Evolutionary conservation across 2,329 filamentous ascomycete genomes (phyloP), one percentile per base, ranked within the genome.

Genomic region (Leptographium lundbergii): DNA sequence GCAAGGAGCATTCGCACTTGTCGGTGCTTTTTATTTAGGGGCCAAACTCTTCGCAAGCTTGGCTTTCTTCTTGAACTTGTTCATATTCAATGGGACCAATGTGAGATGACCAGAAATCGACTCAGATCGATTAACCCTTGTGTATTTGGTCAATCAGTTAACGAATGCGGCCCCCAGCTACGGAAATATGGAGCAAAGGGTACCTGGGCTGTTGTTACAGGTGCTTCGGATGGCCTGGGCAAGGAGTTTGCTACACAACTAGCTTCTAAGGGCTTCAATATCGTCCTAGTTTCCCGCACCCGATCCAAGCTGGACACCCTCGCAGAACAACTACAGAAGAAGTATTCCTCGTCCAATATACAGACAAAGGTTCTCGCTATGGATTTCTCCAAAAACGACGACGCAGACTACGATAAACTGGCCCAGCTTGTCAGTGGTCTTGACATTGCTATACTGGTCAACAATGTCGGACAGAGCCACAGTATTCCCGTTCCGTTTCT

Each of bases 381-480:
- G 89, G 94, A 99, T 76, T 99, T 94, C 72, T 79, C 89, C 9
- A 76, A 83, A 68, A 87, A 96, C 72, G 77, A 85, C 64, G 85
- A 94, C 63, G 76, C 78, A 59, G 91, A 97, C 74, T 97, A 94
- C 75, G 81, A 83, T 59, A 80, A 81, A 54, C 78, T 99, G 55
- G 81, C 83, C 64, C 75, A 81, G 63, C 72, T 89, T 27, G 75
- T 96, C 56, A 73, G 82, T 24, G 86, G 80, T 9, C 81, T 95
- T 47, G 91, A 96, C 65, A 76, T 99, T 29, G 86, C 86, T 52
- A 87, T 99, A 62, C 76, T 99, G 63, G 81, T 99, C 78, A 99
- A 99, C 81, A 99, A 99, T 68, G 94, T 99, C 58, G 94, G 94
- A 64, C 86, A 91, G 72, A 95, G 88, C 73, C 94, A 99, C 77